Evolutionary conservation across 495 filamentous ascomycete genomes (phyloP), one percentile per base, ranked within the genome.

Genomic region (Niebla homalea): DNA sequence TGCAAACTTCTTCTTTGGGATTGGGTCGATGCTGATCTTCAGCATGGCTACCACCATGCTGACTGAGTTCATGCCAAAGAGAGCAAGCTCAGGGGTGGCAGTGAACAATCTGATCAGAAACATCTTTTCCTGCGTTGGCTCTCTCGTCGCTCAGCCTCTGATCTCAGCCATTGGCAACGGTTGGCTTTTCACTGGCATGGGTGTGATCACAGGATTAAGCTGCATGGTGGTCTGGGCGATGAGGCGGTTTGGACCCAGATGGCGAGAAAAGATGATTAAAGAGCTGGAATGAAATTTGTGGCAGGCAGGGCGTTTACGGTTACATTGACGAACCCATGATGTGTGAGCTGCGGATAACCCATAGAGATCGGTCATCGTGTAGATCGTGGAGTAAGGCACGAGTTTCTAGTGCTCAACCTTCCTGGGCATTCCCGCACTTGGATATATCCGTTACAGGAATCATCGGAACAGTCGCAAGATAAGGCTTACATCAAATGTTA

Each of bases 11-110:
- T 85, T 85, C 63, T 95, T 95, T 61, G 90, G 90, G 15, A 61
- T 87, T 38, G 87, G 87, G 5, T 81, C 74, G 42, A 96, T 97
- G 90, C 70, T 97, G 15, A 84, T 94, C 20, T 94, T 97, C 64
- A 71, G 75, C 23, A 75, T 80, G 49, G 72, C 76, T 0, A 89
- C 84, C 6, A 89, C 85, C 1, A 87, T 92, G 83, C 66, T 89
- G 51, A 89, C 85, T 0, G 90, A 97, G 61, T 94, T 97, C 66
- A 83, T 96, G 77, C 87, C 90, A 0, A 71, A 75, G 21, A 73
- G 75, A 41, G 81, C 83, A 6, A 83, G 77, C 11, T 71, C 73
- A 3, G 89, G 89, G 1, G 85, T 96, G 5, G 90, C 90, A 4
- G 73, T 94, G 22, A 75, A 74, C 53, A 74, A 72, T 48, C 87